Evolutionary conservation across 2,329 filamentous ascomycete genomes (phyloP).

Genomic region (Talaromyces albobiverticillius): DNA sequence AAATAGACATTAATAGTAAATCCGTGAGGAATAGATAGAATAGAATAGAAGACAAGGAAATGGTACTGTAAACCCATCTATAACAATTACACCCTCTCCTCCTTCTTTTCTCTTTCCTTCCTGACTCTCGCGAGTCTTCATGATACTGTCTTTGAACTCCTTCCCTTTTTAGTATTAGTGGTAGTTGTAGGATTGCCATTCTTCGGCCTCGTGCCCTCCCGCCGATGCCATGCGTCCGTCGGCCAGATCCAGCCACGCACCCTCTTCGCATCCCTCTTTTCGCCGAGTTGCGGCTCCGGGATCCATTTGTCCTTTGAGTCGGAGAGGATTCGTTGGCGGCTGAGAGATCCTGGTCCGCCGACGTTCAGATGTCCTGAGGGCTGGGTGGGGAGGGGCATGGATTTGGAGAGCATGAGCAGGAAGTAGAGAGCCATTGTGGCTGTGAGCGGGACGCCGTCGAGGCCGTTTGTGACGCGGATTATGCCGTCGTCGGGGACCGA

Average conservation of each 20-base stretch:
- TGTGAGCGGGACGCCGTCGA: constrained; percentile 46
- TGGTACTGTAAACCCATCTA: neutral
- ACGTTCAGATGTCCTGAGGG: constrained; percentile 59
- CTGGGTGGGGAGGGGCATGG: constrained; percentile 57
- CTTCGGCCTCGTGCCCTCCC: constrained; percentile 44
- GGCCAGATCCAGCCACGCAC: constrained; percentile 62
- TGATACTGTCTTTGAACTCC: constrained; percentile 14
- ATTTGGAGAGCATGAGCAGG: constrained; percentile 63
- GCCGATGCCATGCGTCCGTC: constrained; percentile 57
- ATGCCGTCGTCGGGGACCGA: constrained; percentile 11
- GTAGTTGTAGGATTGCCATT: constrained; percentile 4
- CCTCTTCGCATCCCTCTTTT: constrained; percentile 60
- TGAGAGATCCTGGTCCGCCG: constrained; percentile 56
- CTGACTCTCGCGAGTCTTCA: too few species aligned
- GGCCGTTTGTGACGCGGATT: constrained; percentile 3
- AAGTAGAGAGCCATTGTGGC: constrained; percentile 62
- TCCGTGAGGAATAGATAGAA: neutral
- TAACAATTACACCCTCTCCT: constrained; percentile 5
- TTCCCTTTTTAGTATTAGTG: neutral
- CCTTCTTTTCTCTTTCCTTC: neutral
- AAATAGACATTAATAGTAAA: neutral
- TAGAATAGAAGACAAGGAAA: neutral
- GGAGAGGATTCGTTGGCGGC: constrained; percentile 51
- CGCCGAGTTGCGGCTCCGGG: constrained; percentile 57
- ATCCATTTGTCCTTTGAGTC: constrained; percentile 61